phyloP scores from a whole-genome alignment of 2,329 filamentous ascomycete species.

The Fusarium robinianum region DNA sequence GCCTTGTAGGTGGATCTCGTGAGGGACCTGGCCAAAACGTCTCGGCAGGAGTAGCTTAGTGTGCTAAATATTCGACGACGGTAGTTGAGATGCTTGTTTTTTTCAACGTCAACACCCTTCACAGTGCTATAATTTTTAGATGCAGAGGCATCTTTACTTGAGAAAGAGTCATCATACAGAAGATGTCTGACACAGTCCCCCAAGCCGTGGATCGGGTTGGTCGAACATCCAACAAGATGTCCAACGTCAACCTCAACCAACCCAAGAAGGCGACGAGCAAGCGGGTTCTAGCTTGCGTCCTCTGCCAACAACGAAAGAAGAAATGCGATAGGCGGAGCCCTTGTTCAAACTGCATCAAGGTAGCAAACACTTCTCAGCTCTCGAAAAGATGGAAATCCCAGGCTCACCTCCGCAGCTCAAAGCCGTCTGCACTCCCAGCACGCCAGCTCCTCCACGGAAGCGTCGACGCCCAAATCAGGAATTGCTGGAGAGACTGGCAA shows the following conservation, averaged over 20 bases:
- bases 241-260: conserved; percentile 12
- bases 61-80: too few relatives aligned
- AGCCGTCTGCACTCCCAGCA: conserved; percentile 34
- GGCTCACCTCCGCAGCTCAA: conserved; percentile 27
- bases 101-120: conserved; percentile 18
- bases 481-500: conserved; percentile 32
- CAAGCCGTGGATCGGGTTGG: conserved; percentile 1
- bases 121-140: neutral
- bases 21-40: neutral
- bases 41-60: neutral
- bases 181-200: conserved; percentile 17
- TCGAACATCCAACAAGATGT: conserved; percentile 14
- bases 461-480: conserved; percentile 38
- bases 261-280: conserved; percentile 20
- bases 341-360: conserved; percentile 39
- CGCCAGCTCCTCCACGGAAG: conserved; percentile 38
- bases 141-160: neutral
- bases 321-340: conserved; percentile 41
- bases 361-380: too few relatives aligned
- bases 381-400: too few relatives aligned
- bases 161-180: conserved; percentile 1
- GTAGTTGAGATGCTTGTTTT: neutral
- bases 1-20: conserved; percentile 1
- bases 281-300: conserved; percentile 34
- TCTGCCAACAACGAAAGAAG: conserved; percentile 43